phyloP scores from a whole-genome alignment of 108 stramenopile species.

The Aurantiochytrium sp. region DNA sequence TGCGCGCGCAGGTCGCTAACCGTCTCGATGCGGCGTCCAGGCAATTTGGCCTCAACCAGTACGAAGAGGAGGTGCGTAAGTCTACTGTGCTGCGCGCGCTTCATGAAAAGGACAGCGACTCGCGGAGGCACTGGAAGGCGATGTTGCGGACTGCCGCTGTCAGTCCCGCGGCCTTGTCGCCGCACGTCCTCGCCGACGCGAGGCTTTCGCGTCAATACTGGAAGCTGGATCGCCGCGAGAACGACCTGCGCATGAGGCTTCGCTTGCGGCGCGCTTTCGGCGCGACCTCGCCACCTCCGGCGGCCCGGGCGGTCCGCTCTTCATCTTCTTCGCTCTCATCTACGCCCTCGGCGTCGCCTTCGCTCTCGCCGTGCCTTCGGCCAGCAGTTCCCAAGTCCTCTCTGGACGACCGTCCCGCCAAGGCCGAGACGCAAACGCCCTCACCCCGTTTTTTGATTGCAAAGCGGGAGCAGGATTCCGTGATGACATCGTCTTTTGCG shows the following conservation, averaged over 20 bases:
- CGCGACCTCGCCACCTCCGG: background rate
- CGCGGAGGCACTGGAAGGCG: background rate
- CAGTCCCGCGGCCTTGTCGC: background rate
- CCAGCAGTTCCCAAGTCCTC: too few relatives aligned
- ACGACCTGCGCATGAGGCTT: background rate
- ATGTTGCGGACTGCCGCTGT: background rate
- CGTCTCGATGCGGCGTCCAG: background rate
- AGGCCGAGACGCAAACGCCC: too few relatives aligned
- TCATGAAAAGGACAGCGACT: background rate
- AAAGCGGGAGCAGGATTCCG: too few relatives aligned
- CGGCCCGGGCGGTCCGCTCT: too few relatives aligned
- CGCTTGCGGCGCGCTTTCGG: background rate
- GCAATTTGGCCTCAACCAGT: background rate
- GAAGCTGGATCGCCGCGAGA: conserved; percentile 20
- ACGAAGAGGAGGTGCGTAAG: conserved; percentile 13
- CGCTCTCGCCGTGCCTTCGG: too few relatives aligned
- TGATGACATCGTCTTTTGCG: too few relatives aligned
- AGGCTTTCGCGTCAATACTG: background rate
- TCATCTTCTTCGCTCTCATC: background rate
- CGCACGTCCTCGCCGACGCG: background rate
- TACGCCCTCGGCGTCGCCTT: background rate
- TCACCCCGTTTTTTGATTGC: too few relatives aligned
- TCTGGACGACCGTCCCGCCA: too few relatives aligned
- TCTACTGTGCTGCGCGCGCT: background rate
- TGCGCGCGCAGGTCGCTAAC: background rate